These are phyloP conservation scores for Ichthyophthirius multifiliis DNA, from an alignment of 169 alveolate genomes.

Conservation along the genomic window DNA sequence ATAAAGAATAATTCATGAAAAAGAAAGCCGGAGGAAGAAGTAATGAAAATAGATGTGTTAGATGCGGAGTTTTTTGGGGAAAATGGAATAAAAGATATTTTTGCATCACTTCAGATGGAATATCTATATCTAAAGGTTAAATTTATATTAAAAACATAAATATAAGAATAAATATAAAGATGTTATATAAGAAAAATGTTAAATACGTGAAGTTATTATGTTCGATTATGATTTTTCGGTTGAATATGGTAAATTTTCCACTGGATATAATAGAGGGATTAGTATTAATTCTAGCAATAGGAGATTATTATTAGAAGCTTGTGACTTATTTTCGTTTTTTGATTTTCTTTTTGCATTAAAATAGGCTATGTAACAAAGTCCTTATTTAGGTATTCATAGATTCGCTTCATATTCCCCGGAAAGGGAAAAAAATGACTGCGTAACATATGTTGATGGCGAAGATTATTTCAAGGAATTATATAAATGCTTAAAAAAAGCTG, in stretches of 20 bases:
- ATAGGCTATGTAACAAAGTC: constrained; percentile 1
- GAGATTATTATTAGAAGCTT: neutral
- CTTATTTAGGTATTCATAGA: constrained; percentile 17
- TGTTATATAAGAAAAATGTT: neutral
- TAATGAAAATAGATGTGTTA: constrained; percentile 29
- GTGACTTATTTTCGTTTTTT: neutral
- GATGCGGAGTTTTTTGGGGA: constrained; percentile 40
- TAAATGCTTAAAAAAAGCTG: constrained; percentile 52
- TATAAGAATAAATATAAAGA: neutral
- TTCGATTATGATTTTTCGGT: constrained; percentile 19
- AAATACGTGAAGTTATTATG: neutral
- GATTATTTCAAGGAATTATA: constrained; percentile 60
- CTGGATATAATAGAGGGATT: constrained; percentile 48
- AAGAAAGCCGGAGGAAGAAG: constrained; percentile 37
- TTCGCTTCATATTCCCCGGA: constrained; percentile 55
- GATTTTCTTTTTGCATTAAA: constrained; percentile 1
- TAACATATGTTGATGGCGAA: constrained; percentile 73
- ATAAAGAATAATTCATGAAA: constrained; percentile 5
- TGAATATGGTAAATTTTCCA: constrained; percentile 22
- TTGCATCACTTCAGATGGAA: constrained; percentile 18
- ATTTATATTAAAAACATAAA: neutral
- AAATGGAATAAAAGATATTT: constrained; percentile 41
- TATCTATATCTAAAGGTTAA: constrained; percentile 20
- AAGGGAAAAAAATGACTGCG: constrained; percentile 30
- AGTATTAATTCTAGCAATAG: constrained; percentile 19